Percentiles rank a stretch among this genome's conserved stretches.
Conservation (phyloP, 1,284 basidiomycete genomes). For the Marasmius tenuissimus region DNA sequence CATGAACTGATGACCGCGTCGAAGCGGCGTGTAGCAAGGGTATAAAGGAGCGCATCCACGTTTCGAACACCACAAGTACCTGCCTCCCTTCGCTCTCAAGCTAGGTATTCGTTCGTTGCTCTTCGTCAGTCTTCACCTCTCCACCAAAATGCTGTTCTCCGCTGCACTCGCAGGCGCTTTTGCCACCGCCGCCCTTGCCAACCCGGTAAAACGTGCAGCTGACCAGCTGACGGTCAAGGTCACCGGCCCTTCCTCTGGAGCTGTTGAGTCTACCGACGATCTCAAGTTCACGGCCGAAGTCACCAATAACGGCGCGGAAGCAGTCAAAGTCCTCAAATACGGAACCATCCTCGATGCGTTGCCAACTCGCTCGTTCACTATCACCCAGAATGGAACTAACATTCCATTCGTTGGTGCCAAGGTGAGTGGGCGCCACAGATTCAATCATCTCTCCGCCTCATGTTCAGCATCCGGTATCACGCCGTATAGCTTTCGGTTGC, state of each 20-base stretch:
- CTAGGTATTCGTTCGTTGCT: not conserved
- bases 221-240: slow-evolving; percentile 32
- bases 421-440: slow-evolving; percentile 19
- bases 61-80: too few species aligned
- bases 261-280: slow-evolving; percentile 35
- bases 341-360: slow-evolving; percentile 44
- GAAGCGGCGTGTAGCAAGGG: too few species aligned
- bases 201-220: slow-evolving; percentile 27
- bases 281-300: slow-evolving; percentile 39
- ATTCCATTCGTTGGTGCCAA: slow-evolving; percentile 44
- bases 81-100: not conserved
- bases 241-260: slow-evolving; percentile 24
- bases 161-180: slow-evolving; percentile 27
- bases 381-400: slow-evolving; percentile 37
- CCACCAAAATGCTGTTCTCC: slow-evolving; percentile 5
- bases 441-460: not conserved
- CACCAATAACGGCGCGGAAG: slow-evolving; percentile 37
- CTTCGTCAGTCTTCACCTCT: not conserved
- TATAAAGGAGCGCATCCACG: too few species aligned
- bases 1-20: too few species aligned
- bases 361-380: slow-evolving; percentile 43
- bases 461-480: not conserved
- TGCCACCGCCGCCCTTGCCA: slow-evolving; percentile 27
- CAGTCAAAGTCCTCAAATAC: slow-evolving; percentile 40
- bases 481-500: slow-evolving; percentile 33